Percentiles rank a stretch among this genome's conserved stretches.
Conservation (phyloP, 2,329 filamentous ascomycete genomes). For the Aureobasidium sp. region DNA sequence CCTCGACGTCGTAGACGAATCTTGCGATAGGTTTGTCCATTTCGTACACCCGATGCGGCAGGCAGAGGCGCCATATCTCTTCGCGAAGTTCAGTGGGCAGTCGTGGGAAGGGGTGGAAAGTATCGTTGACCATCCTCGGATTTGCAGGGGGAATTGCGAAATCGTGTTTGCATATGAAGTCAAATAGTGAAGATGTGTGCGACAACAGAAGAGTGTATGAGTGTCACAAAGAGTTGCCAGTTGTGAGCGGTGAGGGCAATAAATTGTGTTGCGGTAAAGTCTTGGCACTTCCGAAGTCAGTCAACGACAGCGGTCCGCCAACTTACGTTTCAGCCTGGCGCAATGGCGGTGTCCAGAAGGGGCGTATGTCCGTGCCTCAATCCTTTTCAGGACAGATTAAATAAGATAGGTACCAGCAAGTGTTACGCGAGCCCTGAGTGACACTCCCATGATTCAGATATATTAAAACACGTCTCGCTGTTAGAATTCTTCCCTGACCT, state of each 20-base stretch:
- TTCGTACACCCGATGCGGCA: slow-evolving; percentile 13
- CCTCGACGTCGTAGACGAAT: background rate
- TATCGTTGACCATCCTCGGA: background rate
- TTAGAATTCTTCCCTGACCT: background rate
- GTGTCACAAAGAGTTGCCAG: background rate
- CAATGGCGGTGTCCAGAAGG: no score
- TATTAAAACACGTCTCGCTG: background rate
- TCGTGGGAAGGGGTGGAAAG: slow-evolving; percentile 10
- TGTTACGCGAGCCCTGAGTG: no score
- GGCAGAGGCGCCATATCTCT: slow-evolving; percentile 14
- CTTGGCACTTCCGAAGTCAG: no score
- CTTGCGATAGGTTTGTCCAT: background rate
- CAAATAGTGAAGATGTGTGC: background rate
- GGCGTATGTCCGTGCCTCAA: no score
- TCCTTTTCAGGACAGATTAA: no score
- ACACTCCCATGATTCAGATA: no score
- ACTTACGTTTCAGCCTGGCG: no score
- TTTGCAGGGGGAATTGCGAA: background rate
- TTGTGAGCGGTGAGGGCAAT: background rate
- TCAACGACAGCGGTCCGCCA: no score
- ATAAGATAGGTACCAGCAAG: no score
- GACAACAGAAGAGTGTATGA: background rate
- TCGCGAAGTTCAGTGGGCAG: slow-evolving; percentile 14
- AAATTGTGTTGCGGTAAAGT: no score
- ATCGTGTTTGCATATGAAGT: background rate